Evolutionary conservation across 2,329 filamentous ascomycete species (phyloP).

Genomic region (Fusarium tupiense): DNA sequence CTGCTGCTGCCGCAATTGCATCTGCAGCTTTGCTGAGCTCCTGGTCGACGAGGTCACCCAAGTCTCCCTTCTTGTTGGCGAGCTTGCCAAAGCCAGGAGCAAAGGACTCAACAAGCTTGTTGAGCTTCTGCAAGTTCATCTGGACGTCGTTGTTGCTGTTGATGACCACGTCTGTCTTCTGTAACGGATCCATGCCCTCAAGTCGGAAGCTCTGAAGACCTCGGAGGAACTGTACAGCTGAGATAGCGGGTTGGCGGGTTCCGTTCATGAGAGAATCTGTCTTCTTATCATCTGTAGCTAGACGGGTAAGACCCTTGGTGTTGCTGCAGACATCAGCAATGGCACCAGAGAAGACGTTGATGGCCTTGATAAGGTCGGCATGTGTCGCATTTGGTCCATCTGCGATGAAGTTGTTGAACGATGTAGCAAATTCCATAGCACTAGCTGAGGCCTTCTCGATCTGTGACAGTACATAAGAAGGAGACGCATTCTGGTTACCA

Average conservation of each 20-base stretch:
- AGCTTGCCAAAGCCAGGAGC: constrained; percentile 88
- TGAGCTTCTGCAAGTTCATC: constrained; percentile 90
- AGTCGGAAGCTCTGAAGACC: constrained; percentile 92
- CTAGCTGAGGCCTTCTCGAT: constrained; percentile 96
- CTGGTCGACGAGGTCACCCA: constrained; percentile 91
- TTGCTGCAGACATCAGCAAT: constrained; percentile 95
- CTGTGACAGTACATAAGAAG: constrained; percentile 93
- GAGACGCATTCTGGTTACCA: constrained; percentile 97
- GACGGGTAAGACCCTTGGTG: constrained; percentile 91
- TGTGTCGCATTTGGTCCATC: constrained; percentile 93
- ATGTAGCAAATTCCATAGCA: constrained; percentile 96
- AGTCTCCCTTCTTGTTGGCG: constrained; percentile 79
- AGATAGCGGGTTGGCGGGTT: constrained; percentile 83
- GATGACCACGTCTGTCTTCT: constrained; percentile 97
- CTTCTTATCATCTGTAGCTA: constrained; percentile 96
- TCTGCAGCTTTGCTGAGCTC: constrained; percentile 94
- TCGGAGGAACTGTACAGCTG: constrained; percentile 94
- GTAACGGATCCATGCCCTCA: constrained; percentile 86
- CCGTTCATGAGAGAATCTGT: constrained; percentile 84
- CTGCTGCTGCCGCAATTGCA: constrained; percentile 91
- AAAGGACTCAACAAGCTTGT: constrained; percentile 91
- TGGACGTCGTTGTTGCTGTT: constrained; percentile 97
- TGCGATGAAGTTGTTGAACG: constrained; percentile 98
- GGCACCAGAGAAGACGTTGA: constrained; percentile 89
- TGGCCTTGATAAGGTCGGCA: constrained; percentile 90